These are phyloP conservation scores for Cytauxzoon felis DNA, from an alignment of 169 alveolate genomes.

Conservation along the genomic window DNA sequence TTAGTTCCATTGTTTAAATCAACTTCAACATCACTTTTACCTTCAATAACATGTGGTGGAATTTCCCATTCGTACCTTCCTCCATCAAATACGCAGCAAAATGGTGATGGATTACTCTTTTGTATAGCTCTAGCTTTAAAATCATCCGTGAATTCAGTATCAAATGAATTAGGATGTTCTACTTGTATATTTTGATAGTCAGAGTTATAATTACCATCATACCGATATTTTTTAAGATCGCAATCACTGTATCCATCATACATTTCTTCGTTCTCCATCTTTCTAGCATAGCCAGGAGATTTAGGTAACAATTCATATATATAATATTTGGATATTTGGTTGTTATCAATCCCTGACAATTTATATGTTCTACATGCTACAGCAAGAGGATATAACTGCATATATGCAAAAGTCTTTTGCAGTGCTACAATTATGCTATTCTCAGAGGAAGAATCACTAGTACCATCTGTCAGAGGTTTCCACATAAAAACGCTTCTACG, in stretches of 20 bases:
- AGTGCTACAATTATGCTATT: conserved; percentile 73
- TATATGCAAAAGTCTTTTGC: conserved; percentile 79
- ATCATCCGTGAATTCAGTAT: neutral
- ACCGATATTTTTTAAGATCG: neutral
- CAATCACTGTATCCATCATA: neutral
- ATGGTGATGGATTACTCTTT: neutral
- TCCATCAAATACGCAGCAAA: conserved; percentile 58
- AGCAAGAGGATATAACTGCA: conserved; percentile 81
- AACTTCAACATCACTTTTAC: neutral
- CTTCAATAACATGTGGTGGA: neutral
- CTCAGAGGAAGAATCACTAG: conserved; percentile 30
- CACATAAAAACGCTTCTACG: conserved; percentile 71
- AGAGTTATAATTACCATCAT: conserved; percentile 1
- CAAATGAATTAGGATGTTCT: neutral
- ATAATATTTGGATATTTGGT: conserved; percentile 42
- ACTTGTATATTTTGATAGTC: neutral
- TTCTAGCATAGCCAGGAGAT: conserved; percentile 8
- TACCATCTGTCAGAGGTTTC: conserved; percentile 48
- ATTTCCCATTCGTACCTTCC: conserved; percentile 62
- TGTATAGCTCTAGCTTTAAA: neutral
- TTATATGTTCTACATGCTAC: conserved; percentile 65
- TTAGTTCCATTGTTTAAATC: neutral
- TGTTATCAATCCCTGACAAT: conserved; percentile 29
- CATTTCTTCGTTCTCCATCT: neutral
- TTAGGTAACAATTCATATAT: conserved; percentile 53